A percentile compares a stretch with the other conserved stretches of the same genome.
These are phyloP conservation scores for Papiliotrema flavescens DNA, from an alignment of 1,284 basidiomycete genomes.

Conservation along the genomic window DNA sequence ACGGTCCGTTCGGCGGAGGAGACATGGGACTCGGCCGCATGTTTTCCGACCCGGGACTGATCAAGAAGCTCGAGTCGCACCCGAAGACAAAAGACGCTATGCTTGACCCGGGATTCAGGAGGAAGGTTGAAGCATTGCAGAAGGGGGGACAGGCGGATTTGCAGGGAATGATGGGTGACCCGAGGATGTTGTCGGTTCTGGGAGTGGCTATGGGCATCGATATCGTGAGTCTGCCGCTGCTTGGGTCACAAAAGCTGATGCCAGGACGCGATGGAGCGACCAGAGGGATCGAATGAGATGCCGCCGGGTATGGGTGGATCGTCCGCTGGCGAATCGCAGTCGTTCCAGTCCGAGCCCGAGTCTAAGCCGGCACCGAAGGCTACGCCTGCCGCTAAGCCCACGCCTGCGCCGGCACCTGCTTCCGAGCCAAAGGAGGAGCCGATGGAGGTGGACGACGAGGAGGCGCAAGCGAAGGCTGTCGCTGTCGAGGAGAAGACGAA, in stretches of 20 bases:
- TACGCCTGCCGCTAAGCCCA: constrained; percentile 50
- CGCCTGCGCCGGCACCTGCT: constrained; percentile 46
- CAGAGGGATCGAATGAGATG: constrained; percentile 77
- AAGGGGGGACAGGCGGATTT: constrained; percentile 38
- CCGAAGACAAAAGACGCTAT: constrained; percentile 81
- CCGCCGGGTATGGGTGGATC: constrained; percentile 57
- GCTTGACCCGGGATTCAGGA: constrained; percentile 73
- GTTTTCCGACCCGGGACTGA: constrained; percentile 79
- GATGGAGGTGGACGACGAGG: constrained; percentile 67
- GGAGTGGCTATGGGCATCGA: constrained; percentile 93
- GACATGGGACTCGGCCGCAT: constrained; percentile 65
- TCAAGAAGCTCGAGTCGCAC: constrained; percentile 78
- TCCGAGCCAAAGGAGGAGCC: constrained; percentile 56
- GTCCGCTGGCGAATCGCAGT: constrained; percentile 6
- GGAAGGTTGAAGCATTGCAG: constrained; percentile 54
- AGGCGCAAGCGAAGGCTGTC: constrained; percentile 65
- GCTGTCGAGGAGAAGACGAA: constrained; percentile 73
- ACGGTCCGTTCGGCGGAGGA: constrained; percentile 32
- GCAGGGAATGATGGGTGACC: constrained; percentile 62
- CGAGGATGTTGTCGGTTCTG: constrained; percentile 85
- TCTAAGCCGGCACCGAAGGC: constrained; percentile 44
- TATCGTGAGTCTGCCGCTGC: constrained; percentile 51
- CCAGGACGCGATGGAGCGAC: constrained; percentile 73
- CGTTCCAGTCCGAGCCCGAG: constrained; percentile 38
- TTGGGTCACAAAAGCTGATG: neutral